phyloP scores from a whole-genome alignment of 2,329 filamentous ascomycete species.

The Colletotrichum aenigma region DNA sequence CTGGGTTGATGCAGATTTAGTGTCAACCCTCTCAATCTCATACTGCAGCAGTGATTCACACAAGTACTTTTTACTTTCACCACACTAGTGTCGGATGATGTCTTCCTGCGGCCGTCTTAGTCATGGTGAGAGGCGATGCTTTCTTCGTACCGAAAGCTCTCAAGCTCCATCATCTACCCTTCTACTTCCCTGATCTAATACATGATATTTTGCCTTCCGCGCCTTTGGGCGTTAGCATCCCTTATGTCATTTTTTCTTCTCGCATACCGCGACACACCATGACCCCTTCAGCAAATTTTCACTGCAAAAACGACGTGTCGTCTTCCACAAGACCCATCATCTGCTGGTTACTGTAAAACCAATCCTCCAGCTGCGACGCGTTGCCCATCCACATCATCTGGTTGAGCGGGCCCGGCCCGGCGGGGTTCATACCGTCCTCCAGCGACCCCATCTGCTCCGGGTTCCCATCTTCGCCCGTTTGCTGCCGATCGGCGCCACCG shows the following conservation, averaged over 20 bases:
- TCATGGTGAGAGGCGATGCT: not conserved
- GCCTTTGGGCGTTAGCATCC: not conserved
- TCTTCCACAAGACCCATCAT: slow-evolving; percentile 40
- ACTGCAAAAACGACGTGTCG: not conserved
- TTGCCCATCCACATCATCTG: slow-evolving; percentile 40
- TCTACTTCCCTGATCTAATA: not conserved
- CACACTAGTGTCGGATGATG: no score
- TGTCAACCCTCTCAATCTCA: not conserved
- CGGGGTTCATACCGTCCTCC: not conserved
- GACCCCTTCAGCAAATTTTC: not conserved
- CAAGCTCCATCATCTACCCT: not conserved
- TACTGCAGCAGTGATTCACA: not conserved
- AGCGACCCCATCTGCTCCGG: not conserved
- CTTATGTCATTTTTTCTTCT: not conserved
- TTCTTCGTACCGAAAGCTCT: not conserved
- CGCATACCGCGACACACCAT: not conserved
- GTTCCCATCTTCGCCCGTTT: not conserved
- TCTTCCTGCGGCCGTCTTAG: not conserved
- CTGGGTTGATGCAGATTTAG: not conserved
- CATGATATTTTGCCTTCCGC: not conserved
- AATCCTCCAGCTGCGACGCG: slow-evolving; percentile 39
- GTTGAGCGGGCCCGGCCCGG: slow-evolving; percentile 21
- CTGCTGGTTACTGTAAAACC: slow-evolving; percentile 42
- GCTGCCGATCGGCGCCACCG: slow-evolving; percentile 12
- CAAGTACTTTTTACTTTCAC: no score